Base-by-base conservation (phyloP, 2,329 filamentous ascomycete species). In the Stagonosporopsis tanaceti region DNA sequence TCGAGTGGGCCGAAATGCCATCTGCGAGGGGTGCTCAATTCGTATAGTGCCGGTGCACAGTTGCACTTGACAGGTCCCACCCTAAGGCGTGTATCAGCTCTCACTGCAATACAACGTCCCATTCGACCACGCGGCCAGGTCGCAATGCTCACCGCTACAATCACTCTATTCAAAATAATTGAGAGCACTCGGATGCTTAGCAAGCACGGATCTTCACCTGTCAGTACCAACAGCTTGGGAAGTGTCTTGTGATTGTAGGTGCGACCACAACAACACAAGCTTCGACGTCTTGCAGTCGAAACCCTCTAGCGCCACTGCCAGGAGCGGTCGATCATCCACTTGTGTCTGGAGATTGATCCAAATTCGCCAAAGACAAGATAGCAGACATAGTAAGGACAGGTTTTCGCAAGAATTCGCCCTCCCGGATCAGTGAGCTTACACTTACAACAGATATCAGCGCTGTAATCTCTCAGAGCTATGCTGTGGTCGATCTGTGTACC, bases 21-120 rank as follows among this genome's bases (percentile, higher is more conserved):
- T 41, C 38, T 57, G 54, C 48, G 54, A 57, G 54, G 54, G 54
- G 45, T 48, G 38, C 48, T 57, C 54, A 27, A 53, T 53, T 48
- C 25, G 54, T 48, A n/a, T 25, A 28, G 27, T 56, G 30, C 28
- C 45, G 41, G 9, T 47, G 27, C 38, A 47, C 17, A 51, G 54
- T 52, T 52, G 54, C 48, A 48, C 54, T 57, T 45, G 42, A 53
- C 38, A 45, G 39, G 50, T 38, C n/a, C 39, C 22, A 17, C 32
- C 35, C n/a, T 25, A 27, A 52, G 47, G 44, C 42, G 42, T 45
- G 45, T 51, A 57, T 50, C 48, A 53, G 52, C 48, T 53, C 41
- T 47, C 41, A 47, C 47, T 51, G 42, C 53, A 38, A 57, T 57
- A 47, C 53, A 51, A 47, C 47, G 53, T 57, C 51, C 17, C 53